Conservation (phyloP, 345 rosid genomes). For the Capsella bursapastoris region DNA sequence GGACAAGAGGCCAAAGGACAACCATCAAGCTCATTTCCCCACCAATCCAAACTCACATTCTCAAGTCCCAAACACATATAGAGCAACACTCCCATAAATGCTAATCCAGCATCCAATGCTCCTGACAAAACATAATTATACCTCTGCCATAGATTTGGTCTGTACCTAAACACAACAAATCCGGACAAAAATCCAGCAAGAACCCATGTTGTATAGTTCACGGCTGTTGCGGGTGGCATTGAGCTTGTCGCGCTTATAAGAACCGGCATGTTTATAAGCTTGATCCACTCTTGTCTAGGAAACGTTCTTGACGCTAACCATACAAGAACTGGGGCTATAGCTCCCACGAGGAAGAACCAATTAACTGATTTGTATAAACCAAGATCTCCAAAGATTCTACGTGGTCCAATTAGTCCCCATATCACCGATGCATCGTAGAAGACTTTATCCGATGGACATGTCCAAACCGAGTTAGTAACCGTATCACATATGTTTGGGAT, state of each 20-base stretch:
- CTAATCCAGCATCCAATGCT: constrained; percentile 91
- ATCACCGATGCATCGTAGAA: constrained; percentile 96
- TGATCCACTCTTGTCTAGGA: constrained; percentile 83
- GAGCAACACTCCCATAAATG: constrained; percentile 91
- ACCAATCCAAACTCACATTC: constrained; percentile 74
- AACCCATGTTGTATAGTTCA: constrained; percentile 93
- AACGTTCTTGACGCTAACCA: constrained; percentile 81
- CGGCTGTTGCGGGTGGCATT: constrained; percentile 99
- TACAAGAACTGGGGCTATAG: constrained; percentile 74
- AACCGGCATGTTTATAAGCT: constrained; percentile 91
- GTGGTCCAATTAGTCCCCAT: constrained; percentile 93
- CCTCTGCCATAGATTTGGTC: constrained; percentile 79
- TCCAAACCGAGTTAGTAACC: constrained; percentile 76
- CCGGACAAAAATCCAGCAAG: constrained; percentile 83
- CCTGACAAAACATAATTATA: constrained; percentile 95
- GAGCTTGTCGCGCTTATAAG: constrained; percentile 76
- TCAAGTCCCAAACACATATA: constrained; percentile 86
- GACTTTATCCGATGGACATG: constrained; percentile 85
- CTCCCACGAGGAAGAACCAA: constrained; percentile 93
- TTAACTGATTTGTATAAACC: constrained; percentile 76
- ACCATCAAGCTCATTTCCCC: constrained; percentile 99
- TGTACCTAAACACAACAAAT: constrained; percentile 74
- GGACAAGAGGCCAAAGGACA: constrained; percentile 91
- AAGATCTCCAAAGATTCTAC: constrained; percentile 87
- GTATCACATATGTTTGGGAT: constrained; percentile 79